These are phyloP conservation scores for Podosphaera xanthii DNA, from an alignment of 2,329 filamentous ascomycete genomes.

Conservation along the genomic window DNA sequence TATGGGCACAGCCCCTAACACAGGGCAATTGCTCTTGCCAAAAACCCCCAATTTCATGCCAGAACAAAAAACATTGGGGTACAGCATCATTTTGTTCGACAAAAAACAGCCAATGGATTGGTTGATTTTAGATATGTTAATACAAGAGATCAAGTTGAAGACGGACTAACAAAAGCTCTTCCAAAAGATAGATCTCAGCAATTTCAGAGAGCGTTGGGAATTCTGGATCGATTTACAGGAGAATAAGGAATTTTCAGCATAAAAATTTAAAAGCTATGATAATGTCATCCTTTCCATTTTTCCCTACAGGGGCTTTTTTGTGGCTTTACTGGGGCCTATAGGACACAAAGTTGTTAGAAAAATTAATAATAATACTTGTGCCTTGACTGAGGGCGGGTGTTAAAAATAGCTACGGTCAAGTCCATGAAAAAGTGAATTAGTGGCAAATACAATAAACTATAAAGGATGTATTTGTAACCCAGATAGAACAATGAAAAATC, in stretches of 20 bases:
- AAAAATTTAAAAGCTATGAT: not conserved
- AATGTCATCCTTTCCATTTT: not conserved
- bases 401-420: too few species aligned
- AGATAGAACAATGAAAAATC: too few species aligned
- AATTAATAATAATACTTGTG: not conserved
- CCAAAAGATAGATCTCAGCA: not conserved
- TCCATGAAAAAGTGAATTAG: too few species aligned
- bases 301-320: not conserved
- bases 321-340: not conserved
- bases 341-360: not conserved
- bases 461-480: too few species aligned
- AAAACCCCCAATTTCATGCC: not conserved
- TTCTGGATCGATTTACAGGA: not conserved
- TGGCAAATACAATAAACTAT: too few species aligned
- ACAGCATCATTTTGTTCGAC: not conserved
- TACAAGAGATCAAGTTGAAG: not conserved
- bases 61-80: not conserved
- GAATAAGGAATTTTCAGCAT: not conserved
- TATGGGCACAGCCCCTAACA: too few species aligned
- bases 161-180: not conserved
- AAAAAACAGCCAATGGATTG: not conserved
- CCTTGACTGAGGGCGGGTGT: not conserved
- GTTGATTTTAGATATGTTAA: not conserved
- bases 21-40: not conserved
- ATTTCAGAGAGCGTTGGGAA: not conserved